phyloP scores from a whole-genome alignment of 2,329 filamentous ascomycete genomes.

The Trichoderma aggressivum region DNA sequence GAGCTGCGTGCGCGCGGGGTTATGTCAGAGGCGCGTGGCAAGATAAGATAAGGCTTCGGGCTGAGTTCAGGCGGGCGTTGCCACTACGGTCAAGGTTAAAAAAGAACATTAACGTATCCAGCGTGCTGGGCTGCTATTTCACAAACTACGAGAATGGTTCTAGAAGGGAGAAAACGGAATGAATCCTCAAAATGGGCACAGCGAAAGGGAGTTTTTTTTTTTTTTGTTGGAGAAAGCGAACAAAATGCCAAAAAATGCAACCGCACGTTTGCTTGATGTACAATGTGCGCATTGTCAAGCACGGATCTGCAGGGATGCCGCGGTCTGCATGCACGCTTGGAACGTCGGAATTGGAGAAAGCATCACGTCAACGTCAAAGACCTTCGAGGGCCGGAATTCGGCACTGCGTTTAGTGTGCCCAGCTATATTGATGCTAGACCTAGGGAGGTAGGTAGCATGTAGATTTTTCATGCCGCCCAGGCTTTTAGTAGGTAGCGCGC shows the following conservation, averaged over 20 bases:
- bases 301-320: conserved; percentile 9
- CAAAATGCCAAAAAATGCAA: background rate
- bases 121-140: background rate
- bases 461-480: background rate
- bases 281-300: background rate
- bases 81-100: conserved; percentile 10
- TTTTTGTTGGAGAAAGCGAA: too few relatives aligned
- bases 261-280: background rate
- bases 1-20: conserved; percentile 11
- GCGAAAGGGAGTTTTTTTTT: too few relatives aligned
- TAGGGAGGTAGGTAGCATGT: background rate
- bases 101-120: background rate
- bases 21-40: conserved; percentile 15
- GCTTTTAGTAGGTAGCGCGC: background rate
- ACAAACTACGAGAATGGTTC: background rate
- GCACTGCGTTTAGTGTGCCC: background rate
- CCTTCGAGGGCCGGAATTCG: background rate
- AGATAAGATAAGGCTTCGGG: conserved; percentile 17
- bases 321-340: conserved; percentile 7
- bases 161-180: background rate
- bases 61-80: conserved; percentile 5
- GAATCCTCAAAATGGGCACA: background rate
- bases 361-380: conserved; percentile 13
- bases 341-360: conserved; percentile 6
- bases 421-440: too few relatives aligned